These are phyloP conservation scores for Pseudogymnoascus sp. DNA, from an alignment of 2,329 filamentous ascomycete species.

Conservation along the genomic window DNA sequence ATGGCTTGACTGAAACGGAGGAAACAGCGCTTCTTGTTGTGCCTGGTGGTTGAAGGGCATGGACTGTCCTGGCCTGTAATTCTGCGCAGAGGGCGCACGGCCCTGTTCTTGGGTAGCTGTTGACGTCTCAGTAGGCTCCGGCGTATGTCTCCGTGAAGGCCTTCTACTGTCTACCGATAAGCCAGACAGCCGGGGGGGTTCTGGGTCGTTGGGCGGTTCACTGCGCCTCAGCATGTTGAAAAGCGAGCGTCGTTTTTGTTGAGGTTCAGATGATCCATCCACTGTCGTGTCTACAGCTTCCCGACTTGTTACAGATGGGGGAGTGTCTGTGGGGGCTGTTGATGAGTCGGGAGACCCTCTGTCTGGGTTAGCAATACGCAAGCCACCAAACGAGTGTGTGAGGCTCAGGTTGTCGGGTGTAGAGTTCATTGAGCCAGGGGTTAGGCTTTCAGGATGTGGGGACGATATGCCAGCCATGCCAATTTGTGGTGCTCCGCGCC, in stretches of 20 bases:
- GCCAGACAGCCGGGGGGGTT: conserved; percentile 12
- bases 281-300: conserved; percentile 21
- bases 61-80: conserved; percentile 33
- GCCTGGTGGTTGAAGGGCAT: conserved; percentile 38
- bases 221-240: conserved; percentile 30
- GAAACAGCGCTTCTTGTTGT: conserved; percentile 32
- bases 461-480: background rate
- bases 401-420: conserved; percentile 94
- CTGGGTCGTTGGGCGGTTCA: conserved; percentile 20
- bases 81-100: conserved; percentile 24
- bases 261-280: conserved; percentile 20
- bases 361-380: conserved; percentile 96
- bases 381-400: conserved; percentile 82
- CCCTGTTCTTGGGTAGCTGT: conserved; percentile 21
- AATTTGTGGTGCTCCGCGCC: conserved; percentile 2
- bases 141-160: conserved; percentile 13
- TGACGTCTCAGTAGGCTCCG: conserved; percentile 23
- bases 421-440: conserved; percentile 15
- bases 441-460: background rate
- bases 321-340: conserved; percentile 16
- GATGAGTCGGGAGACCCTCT: conserved; percentile 37
- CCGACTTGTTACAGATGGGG: conserved; percentile 21
- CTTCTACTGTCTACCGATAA: background rate
- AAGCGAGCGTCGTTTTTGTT: conserved; percentile 27
- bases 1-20: conserved; percentile 37